These are phyloP conservation scores for Mycena citricolor DNA, from an alignment of 1,284 basidiomycete genomes.

Conservation along the genomic window DNA sequence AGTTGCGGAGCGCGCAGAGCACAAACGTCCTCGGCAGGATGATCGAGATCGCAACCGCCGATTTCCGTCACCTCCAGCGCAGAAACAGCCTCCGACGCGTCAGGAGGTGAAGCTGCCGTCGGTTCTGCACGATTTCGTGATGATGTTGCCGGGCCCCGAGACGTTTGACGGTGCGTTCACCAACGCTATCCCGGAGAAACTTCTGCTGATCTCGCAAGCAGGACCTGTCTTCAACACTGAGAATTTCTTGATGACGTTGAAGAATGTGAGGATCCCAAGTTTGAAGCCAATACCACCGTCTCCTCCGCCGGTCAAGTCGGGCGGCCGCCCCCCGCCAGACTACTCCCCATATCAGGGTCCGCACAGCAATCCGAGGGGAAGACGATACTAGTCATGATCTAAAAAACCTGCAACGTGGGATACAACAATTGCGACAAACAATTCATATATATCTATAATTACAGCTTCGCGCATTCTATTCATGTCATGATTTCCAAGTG, in stretches of 20 bases:
- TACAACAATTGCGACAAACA: no score
- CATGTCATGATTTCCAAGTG: conserved; percentile 44
- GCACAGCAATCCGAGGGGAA: conserved; percentile 24
- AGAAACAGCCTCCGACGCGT: conserved; percentile 23
- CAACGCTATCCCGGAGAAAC: conserved; percentile 18
- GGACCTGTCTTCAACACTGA: conserved; percentile 86
- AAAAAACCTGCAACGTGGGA: no score
- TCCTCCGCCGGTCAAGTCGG: conserved; percentile 48
- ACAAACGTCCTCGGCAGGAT: conserved; percentile 53
- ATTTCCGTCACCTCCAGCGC: conserved; percentile 41
- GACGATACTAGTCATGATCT: no score
- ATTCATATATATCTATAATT: conserved; percentile 6
- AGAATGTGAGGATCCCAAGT: conserved; percentile 74
- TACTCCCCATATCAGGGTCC: conserved; percentile 73
- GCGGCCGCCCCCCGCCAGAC: conserved; percentile 65
- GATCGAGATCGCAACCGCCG: conserved; percentile 42
- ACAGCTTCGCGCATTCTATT: not conserved
- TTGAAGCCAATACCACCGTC: conserved; percentile 51
- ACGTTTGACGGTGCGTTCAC: conserved; percentile 79
- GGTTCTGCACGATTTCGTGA: conserved; percentile 79
- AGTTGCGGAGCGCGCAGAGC: conserved; percentile 15
- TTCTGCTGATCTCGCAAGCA: conserved; percentile 37
- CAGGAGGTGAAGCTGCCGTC: conserved; percentile 65
- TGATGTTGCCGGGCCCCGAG: conserved; percentile 66
- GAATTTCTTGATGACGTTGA: conserved; percentile 79